These are phyloP conservation scores for Rhinocladiella similis DNA, from an alignment of 2,329 filamentous ascomycete genomes.

Conservation along the genomic window DNA sequence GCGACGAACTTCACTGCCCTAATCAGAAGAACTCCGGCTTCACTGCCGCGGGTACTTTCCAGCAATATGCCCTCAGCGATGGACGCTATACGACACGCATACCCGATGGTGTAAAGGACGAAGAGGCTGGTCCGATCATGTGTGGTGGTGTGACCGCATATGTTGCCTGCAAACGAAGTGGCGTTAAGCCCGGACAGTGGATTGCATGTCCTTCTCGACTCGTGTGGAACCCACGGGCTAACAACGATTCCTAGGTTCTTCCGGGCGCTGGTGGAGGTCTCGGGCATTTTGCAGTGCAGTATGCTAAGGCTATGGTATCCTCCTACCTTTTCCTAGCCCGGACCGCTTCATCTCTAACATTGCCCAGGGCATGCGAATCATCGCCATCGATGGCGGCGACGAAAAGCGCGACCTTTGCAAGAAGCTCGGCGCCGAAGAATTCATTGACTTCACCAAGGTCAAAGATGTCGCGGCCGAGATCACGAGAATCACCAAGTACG, in stretches of 20 bases:
- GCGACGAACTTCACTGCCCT: slow-evolving; percentile 38
- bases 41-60: slow-evolving; percentile 39
- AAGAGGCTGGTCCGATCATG: slow-evolving; percentile 41
- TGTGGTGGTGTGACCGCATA: slow-evolving; percentile 39
- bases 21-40: slow-evolving; percentile 41
- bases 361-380: slow-evolving; percentile 37
- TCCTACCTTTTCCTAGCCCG: background rate
- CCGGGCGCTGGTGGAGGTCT: slow-evolving; percentile 34
- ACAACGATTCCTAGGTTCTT: slow-evolving; percentile 18
- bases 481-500: slow-evolving; percentile 37
- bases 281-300: slow-evolving; percentile 35
- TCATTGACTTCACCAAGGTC: slow-evolving; percentile 38
- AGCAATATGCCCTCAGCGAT: slow-evolving; percentile 38
- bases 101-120: slow-evolving; percentile 39
- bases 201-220: slow-evolving; percentile 21
- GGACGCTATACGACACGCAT: slow-evolving; percentile 37
- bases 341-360: background rate
- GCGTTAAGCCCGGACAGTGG: slow-evolving; percentile 34
- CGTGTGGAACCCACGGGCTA: background rate
- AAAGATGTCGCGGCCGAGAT: slow-evolving; percentile 39
- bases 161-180: slow-evolving; percentile 43
- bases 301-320: slow-evolving; percentile 35
- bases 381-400: slow-evolving; percentile 40
- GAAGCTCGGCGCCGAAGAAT: slow-evolving; percentile 39
- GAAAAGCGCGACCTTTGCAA: slow-evolving; percentile 40